Evolutionary conservation across 148 eudicot species (phyloP).

Genomic region (Heliosperma pusillum): DNA sequence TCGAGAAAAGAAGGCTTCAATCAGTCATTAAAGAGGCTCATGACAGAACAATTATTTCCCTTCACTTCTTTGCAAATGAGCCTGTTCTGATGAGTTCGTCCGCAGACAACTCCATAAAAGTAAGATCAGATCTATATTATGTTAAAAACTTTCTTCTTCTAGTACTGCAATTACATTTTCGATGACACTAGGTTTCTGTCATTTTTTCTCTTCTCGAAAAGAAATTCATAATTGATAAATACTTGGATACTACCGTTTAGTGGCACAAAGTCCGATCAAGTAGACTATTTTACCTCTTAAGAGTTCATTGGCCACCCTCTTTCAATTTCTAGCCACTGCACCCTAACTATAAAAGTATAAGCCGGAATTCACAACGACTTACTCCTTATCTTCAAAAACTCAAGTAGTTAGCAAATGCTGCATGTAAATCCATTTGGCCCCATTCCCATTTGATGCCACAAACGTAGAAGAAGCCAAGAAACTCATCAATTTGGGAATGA

Average conservation of each 20-base stretch:
- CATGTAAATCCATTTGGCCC: background rate
- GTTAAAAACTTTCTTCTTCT: background rate
- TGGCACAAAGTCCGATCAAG: background rate
- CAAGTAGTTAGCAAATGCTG: background rate
- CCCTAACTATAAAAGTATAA: background rate
- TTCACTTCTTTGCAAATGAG: conserved; percentile 88
- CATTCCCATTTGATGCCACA: background rate
- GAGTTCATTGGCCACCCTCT: background rate
- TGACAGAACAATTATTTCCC: conserved; percentile 74
- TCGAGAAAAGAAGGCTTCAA: conserved; percentile 95
- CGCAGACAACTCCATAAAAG: conserved; percentile 87
- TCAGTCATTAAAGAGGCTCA: conserved; percentile 90
- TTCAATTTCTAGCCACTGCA: background rate
- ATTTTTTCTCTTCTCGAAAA: background rate
- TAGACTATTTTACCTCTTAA: background rate
- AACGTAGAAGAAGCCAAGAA: background rate
- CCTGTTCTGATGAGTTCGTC: conserved; percentile 95
- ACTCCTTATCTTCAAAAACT: background rate
- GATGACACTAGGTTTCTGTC: background rate
- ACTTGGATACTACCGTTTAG: background rate
- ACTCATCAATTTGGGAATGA: background rate
- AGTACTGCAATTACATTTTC: background rate
- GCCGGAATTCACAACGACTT: background rate
- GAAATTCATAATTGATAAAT: background rate
- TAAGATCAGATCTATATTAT: conserved; percentile 20